Percentiles rank a stretch among this genome's conserved stretches.
Evolutionary conservation across 495 filamentous ascomycete species (phyloP).

Genomic region (Penicillium cosmopolitanum): DNA sequence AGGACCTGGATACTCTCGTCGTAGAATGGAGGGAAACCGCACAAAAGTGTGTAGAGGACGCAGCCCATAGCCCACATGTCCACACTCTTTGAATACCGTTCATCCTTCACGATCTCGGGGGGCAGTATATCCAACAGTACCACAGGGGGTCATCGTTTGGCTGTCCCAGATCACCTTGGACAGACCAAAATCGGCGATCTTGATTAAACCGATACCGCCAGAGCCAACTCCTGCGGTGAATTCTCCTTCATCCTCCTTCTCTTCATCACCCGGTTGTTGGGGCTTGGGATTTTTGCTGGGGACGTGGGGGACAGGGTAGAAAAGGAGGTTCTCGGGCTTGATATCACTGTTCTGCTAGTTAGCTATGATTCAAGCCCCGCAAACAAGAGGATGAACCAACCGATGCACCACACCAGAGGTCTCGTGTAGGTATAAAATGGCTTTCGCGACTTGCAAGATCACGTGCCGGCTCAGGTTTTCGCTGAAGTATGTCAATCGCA

Average conservation of each 20-base stretch:
- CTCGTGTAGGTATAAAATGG: conserved; percentile 92
- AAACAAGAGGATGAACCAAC: conserved; percentile 55
- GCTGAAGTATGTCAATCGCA: conserved; percentile 97
- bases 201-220: conserved; percentile 94
- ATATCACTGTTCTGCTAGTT: conserved; percentile 71
- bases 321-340: conserved; percentile 96
- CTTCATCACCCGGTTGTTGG: conserved; percentile 83
- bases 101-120: conserved; percentile 99
- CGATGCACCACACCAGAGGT: conserved; percentile 94
- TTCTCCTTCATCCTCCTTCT: conserved; percentile 96
- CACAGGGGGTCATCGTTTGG: conserved; percentile 99
- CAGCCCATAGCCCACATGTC: conserved; percentile 99
- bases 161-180: conserved; percentile 98
- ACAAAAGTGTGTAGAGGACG: conserved; percentile 94
- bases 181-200: conserved; percentile 96
- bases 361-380: conserved; percentile 1
- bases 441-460: conserved; percentile 89
- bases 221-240: conserved; percentile 81
- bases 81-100: conserved; percentile 97
- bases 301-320: conserved; percentile 80
- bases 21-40: conserved; percentile 98
- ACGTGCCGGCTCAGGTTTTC: conserved; percentile 94
- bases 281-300: conserved; percentile 81
- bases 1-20: conserved; percentile 97
- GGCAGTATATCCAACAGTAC: conserved; percentile 97